Conservation (phyloP, 2,329 filamentous ascomycete genomes). For the Xylariaceae sp. region DNA sequence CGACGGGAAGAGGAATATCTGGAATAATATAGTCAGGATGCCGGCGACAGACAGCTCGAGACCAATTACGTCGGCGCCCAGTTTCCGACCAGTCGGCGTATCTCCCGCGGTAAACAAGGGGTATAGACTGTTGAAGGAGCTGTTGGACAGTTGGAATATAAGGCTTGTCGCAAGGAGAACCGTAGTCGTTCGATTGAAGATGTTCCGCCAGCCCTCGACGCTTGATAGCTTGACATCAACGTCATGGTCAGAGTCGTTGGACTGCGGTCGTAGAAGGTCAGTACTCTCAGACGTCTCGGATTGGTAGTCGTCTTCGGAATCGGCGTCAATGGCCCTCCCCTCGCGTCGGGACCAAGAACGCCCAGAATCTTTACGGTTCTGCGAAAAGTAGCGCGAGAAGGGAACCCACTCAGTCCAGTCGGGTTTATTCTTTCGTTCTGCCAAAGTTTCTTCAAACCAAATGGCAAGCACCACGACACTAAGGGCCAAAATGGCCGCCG, state of each 20-base stretch:
- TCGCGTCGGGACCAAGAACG: constrained; percentile 26
- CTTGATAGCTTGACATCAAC: constrained; percentile 40
- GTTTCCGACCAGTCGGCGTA: constrained; percentile 67
- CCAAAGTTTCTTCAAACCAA: constrained; percentile 81
- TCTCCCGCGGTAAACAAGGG: constrained; percentile 81
- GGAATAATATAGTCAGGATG: constrained; percentile 80
- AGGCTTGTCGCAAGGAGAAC: constrained; percentile 80
- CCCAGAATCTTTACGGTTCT: constrained; percentile 18
- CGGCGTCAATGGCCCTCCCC: constrained; percentile 17
- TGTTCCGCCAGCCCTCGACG: constrained; percentile 43
- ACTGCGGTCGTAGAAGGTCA: constrained; percentile 24
- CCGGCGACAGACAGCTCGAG: constrained; percentile 80
- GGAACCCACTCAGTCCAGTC: constrained; percentile 31
- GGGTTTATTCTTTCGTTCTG: constrained; percentile 35
- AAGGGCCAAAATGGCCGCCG: constrained; percentile 63
- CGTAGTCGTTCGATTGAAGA: constrained; percentile 76
- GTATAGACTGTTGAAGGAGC: constrained; percentile 91
- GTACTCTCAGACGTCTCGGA: constrained; percentile 22
- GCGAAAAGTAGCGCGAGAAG: constrained; percentile 30
- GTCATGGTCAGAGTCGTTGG: constrained; percentile 38
- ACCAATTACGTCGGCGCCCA: constrained; percentile 77
- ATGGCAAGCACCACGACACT: constrained; percentile 70
- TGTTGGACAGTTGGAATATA: constrained; percentile 89
- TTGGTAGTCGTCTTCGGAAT: constrained; percentile 19
- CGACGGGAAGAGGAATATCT: constrained; percentile 76